Evolutionary conservation across 192 early-diverging fungal genomes (phyloP), one percentile per base, ranked within the genome.

Genomic region (Coemansia guatemalensis): DNA sequence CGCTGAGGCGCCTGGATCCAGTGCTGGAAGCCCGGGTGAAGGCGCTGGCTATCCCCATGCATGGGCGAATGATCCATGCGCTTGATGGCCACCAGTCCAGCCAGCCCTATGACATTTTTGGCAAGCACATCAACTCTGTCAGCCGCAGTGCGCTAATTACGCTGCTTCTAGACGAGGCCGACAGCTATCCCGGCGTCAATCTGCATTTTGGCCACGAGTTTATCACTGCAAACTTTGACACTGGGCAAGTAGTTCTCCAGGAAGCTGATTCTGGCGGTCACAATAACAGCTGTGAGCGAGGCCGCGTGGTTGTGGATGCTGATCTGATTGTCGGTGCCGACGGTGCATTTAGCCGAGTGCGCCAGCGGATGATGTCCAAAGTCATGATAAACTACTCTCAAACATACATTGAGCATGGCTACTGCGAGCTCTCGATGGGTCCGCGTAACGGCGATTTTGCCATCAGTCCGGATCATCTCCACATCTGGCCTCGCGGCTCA

Each of bases 401-500:
- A 68, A 83, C 86, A 63, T 96, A 94, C 68, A 99, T 99, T 59
- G 88, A 92, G 62, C 90, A 93, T 58, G 91, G 81, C 8, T 99
- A 95, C 77, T 90, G 93, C 63, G 96, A 99, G 75, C 84, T 99
- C 57, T 89, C 84, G 30, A 95, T 99, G 73, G 87, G 89, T 0
- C 85, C 96, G 5, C 71, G 48, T 44, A 62, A 77, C 6, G 86
- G 84, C 9, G 84, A 88, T 14, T 97, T 89, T 80, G 87, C 86
- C 18, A 90, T 99, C 85, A 87, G 91, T 67, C 88, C 93, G 2
- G 85, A 93, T 68, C 95, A 97, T 58, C 83, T 99, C 55, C 96
- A 99, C 73, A 99, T 99, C 61, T 99, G 96, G 96, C 96, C 96
- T 8, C 84, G 92, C 8, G 88, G 95, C 59, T 90, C 90, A 17